phyloP scores from a whole-genome alignment of 129 eudicot species.

The Lonicera japonica region DNA sequence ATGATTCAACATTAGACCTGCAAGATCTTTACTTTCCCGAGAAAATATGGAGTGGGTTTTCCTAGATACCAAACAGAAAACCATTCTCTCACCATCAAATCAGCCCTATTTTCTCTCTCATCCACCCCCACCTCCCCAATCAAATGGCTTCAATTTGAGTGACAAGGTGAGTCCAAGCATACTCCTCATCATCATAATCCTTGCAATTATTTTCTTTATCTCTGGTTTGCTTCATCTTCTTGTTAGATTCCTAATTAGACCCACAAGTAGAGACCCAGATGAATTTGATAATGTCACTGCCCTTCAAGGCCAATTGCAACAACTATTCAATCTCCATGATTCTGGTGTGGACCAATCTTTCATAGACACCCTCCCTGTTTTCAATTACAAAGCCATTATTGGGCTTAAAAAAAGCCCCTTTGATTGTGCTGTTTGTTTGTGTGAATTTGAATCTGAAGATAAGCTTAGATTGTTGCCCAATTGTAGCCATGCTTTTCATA shows the following conservation, averaged over 20 bases:
- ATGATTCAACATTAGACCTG: no score
- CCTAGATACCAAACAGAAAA: not conserved
- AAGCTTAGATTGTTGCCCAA: conserved; percentile 69
- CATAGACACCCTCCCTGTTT: conserved; percentile 82
- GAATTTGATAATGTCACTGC: conserved; percentile 65
- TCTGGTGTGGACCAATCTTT: conserved; percentile 89
- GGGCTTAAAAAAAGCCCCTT: conserved; percentile 70
- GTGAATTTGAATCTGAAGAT: conserved; percentile 82
- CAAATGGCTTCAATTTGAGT: conserved; percentile 32
- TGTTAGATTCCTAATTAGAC: conserved; percentile 60
- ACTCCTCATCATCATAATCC: conserved; percentile 63
- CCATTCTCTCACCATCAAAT: conserved; percentile 24
- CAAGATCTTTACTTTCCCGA: conserved; percentile 5
- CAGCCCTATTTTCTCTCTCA: conserved; percentile 38
- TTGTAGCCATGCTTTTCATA: conserved; percentile 96
- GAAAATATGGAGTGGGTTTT: conserved; percentile 28
- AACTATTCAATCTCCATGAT: conserved; percentile 79
- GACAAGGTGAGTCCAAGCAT: conserved; percentile 76
- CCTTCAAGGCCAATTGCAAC: conserved; percentile 88
- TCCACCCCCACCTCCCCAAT: conserved; percentile 26
- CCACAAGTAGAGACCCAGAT: conserved; percentile 60
- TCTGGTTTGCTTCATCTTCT: conserved; percentile 88
- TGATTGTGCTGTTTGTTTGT: conserved; percentile 97
- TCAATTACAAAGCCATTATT: conserved; percentile 62
- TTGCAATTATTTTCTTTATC: conserved; percentile 67